phyloP scores from a whole-genome alignment of 768 basidiomycete species.

The Lactarius deliciosus region DNA sequence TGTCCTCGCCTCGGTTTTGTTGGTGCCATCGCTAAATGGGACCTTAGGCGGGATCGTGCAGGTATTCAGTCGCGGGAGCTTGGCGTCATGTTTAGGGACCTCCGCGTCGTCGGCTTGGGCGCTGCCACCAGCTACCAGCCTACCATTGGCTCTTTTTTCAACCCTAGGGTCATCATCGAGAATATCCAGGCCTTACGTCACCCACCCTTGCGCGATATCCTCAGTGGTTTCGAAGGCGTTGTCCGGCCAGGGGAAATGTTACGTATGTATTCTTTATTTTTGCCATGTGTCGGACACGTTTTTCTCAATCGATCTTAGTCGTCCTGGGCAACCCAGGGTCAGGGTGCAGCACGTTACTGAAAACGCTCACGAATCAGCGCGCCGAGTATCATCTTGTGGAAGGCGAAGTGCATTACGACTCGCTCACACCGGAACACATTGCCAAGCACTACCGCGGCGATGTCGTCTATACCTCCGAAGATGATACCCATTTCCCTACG shows the following conservation, averaged over 20 bases:
- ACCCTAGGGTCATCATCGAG: conserved; percentile 48
- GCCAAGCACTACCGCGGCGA: conserved; percentile 74
- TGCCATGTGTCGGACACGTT: background rate
- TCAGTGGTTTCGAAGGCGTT: conserved; percentile 54
- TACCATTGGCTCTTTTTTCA: conserved; percentile 63
- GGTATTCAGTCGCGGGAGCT: conserved; percentile 54
- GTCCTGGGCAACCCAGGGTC: conserved; percentile 68
- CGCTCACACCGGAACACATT: conserved; percentile 75
- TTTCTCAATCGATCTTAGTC: background rate
- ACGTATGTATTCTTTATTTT: conserved; percentile 44
- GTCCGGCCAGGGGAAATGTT: conserved; percentile 67
- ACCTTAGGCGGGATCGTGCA: conserved; percentile 46
- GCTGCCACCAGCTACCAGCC: conserved; percentile 52
- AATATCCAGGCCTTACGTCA: conserved; percentile 50
- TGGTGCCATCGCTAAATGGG: background rate
- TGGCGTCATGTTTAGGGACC: conserved; percentile 58
- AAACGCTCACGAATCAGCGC: conserved; percentile 76
- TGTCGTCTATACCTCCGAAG: conserved; percentile 60
- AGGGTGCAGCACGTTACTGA: conserved; percentile 86
- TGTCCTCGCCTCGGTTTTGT: background rate
- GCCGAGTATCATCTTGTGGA: conserved; percentile 59
- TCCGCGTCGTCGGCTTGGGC: conserved; percentile 61
- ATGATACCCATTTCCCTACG: conserved; percentile 81
- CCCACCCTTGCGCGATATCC: conserved; percentile 58
- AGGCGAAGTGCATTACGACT: conserved; percentile 79